Conservation (phyloP, 192 early-diverging fungal species). For the Kickxella alabastrina region DNA sequence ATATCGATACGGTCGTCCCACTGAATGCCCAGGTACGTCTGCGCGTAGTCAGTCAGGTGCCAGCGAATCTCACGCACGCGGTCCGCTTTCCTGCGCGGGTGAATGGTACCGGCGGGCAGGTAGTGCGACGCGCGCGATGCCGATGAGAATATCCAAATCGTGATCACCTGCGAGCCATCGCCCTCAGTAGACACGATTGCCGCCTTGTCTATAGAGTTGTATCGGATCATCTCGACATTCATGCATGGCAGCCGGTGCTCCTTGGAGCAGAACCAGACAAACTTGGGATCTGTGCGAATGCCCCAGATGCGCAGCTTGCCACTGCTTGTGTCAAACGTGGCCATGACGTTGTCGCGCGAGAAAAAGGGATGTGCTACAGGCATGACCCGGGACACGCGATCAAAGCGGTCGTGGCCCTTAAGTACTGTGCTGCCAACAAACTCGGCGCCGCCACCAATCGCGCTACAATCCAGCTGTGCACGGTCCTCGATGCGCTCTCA, state of each 20-base stretch:
- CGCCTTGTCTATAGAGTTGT: constrained; percentile 55
- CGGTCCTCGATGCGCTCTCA: constrained; percentile 8
- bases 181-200: constrained; percentile 43
- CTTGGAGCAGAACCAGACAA: constrained; percentile 49
- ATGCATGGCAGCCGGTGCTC: constrained; percentile 45
- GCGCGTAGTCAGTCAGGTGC: constrained; percentile 51
- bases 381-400: constrained; percentile 49
- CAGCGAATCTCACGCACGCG: constrained; percentile 48
- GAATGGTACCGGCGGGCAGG: constrained; percentile 48
- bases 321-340: constrained; percentile 40
- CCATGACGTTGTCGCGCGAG: constrained; percentile 49
- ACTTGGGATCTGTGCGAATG: constrained; percentile 19
- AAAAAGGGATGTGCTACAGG: constrained; percentile 46
- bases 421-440: constrained; percentile 19
- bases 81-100: constrained; percentile 28
- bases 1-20: constrained; percentile 47
- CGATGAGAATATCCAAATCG: constrained; percentile 52
- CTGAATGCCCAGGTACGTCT: constrained; percentile 48
- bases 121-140: constrained; percentile 51
- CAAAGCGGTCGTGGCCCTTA: constrained; percentile 15
- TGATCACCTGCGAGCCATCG: constrained; percentile 34
- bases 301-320: constrained; percentile 49
- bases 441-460: constrained; percentile 6
- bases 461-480: constrained; percentile 40
- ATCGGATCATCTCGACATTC: constrained; percentile 48